phyloP scores from a whole-genome alignment of 2,329 filamentous ascomycete genomes.

The Teratosphaeria pseudoeucalypti region DNA sequence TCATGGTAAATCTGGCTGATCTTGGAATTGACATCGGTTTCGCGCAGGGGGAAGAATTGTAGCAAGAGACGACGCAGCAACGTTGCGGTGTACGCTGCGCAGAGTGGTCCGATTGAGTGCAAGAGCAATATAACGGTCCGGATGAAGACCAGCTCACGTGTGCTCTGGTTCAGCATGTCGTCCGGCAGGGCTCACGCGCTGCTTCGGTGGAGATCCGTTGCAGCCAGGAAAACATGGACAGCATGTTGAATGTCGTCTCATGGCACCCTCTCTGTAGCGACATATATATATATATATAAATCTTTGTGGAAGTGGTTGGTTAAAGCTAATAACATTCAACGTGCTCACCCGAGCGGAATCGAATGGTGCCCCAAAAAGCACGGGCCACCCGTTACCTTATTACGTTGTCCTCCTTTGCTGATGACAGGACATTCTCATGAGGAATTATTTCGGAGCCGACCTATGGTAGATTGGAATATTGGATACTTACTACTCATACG shows the following conservation, averaged over 20 bases:
- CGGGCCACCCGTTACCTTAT: too few species aligned
- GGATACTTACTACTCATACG: too few species aligned
- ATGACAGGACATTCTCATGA: too few species aligned
- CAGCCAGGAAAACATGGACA: background rate
- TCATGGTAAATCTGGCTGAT: background rate
- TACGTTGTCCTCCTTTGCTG: too few species aligned
- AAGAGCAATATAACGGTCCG: constrained; percentile 8
- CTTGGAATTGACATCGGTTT: background rate
- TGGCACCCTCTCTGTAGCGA: background rate
- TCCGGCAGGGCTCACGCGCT: background rate
- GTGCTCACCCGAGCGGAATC: background rate
- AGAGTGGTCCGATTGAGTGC: constrained; percentile 7
- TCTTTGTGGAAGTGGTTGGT: background rate
- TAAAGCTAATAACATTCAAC: background rate
- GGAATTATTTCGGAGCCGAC: too few species aligned
- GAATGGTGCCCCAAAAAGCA: background rate
- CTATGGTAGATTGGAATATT: too few species aligned
- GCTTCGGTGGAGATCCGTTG: background rate
- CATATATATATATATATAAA: background rate
- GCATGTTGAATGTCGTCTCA: background rate
- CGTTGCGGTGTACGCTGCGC: constrained; percentile 4
- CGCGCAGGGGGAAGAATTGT: background rate
- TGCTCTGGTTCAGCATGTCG: constrained; percentile 7
- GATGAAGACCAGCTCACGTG: constrained; percentile 7
- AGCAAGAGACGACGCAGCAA: background rate